Conservation (phyloP, 2,329 filamentous ascomycete species). For the Biscogniauxia marginata region DNA sequence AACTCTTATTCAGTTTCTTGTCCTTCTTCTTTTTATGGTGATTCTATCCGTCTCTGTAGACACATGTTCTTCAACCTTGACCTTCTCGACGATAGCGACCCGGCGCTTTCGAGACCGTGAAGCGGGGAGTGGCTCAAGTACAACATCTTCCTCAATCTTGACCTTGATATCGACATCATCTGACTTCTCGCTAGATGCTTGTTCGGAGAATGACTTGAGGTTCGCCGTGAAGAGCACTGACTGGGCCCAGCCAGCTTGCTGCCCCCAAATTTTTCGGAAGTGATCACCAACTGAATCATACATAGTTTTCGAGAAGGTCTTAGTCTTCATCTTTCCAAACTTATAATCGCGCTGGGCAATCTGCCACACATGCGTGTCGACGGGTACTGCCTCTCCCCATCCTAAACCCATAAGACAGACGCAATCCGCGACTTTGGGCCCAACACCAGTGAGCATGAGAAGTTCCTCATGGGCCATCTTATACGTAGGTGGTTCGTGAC, state of each 20-base stretch:
- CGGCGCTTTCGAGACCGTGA: slow-evolving; percentile 21
- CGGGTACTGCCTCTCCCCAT: slow-evolving; percentile 92
- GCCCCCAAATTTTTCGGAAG: slow-evolving; percentile 86
- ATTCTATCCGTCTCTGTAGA: slow-evolving; percentile 6
- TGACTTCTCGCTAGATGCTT: slow-evolving; percentile 41
- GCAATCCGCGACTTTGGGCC: slow-evolving; percentile 95
- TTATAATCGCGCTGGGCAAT: slow-evolving; percentile 96
- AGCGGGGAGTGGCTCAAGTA: slow-evolving; percentile 3
- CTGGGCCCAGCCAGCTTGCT: slow-evolving; percentile 95
- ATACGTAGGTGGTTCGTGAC: slow-evolving; percentile 61
- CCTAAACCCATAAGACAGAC: slow-evolving; percentile 94
- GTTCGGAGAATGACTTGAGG: slow-evolving; percentile 77
- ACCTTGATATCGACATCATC: slow-evolving; percentile 28
- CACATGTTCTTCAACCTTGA: slow-evolving; percentile 20
- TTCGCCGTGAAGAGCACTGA: slow-evolving; percentile 96
- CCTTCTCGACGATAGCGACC: slow-evolving; percentile 14
- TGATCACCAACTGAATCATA: slow-evolving; percentile 90
- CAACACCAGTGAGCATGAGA: slow-evolving; percentile 79
- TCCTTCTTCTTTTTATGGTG: slow-evolving; percentile 20
- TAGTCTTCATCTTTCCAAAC: slow-evolving; percentile 79
- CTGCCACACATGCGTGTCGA: slow-evolving; percentile 98
- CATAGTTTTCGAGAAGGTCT: slow-evolving; percentile 81
- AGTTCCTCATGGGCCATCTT: slow-evolving; percentile 77
- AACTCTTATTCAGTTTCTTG: slow-evolving; percentile 9
- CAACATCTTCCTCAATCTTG: slow-evolving; percentile 26